A percentile compares a stretch with the other conserved stretches of the same genome.
Evolutionary conservation across 805 yeast species (phyloP).

Genomic region (Phaffomyces antillensis): DNA sequence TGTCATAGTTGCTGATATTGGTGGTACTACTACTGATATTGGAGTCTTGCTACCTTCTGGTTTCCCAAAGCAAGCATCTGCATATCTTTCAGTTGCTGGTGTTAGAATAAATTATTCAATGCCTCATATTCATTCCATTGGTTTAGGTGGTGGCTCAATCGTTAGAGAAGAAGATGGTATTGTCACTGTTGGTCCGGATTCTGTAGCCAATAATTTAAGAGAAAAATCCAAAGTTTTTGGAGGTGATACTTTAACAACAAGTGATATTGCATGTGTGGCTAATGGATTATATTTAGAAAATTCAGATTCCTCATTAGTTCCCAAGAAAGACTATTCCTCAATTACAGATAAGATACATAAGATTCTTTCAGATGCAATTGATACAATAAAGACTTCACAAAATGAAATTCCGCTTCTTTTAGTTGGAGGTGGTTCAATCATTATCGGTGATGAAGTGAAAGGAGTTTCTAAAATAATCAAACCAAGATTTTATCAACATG

Average conservation of each 20-base stretch:
- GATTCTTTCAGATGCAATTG: conserved; percentile 25
- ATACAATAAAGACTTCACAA: conserved; percentile 38
- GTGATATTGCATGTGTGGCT: conserved; percentile 28
- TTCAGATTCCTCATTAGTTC: neutral
- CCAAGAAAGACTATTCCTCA: conserved; percentile 2
- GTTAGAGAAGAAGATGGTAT: conserved; percentile 24
- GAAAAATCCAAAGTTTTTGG: conserved; percentile 34
- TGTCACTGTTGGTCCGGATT: conserved; percentile 39
- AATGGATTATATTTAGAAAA: neutral
- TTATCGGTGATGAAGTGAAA: conserved; percentile 30
- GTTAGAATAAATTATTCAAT: conserved; percentile 43
- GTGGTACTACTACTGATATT: conserved; percentile 47
- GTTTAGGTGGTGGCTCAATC: conserved; percentile 45
- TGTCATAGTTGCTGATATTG: conserved; percentile 39
- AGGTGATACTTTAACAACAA: conserved; percentile 33
- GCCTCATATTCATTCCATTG: conserved; percentile 45
- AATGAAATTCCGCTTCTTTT: conserved; percentile 36
- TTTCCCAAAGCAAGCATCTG: conserved; percentile 40
- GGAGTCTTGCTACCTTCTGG: conserved; percentile 39
- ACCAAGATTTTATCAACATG: conserved; percentile 36
- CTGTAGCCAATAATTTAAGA: conserved; percentile 33
- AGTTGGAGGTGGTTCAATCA: conserved; percentile 46
- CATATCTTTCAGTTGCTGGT: conserved; percentile 38
- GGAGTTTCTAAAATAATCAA: conserved; percentile 37
- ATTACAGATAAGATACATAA: conserved; percentile 8